A percentile compares a stretch with the other conserved stretches of the same genome.
Evolutionary conservation across 78 protist species (phyloP).

Genomic region (Dictyostelium capitatum): DNA sequence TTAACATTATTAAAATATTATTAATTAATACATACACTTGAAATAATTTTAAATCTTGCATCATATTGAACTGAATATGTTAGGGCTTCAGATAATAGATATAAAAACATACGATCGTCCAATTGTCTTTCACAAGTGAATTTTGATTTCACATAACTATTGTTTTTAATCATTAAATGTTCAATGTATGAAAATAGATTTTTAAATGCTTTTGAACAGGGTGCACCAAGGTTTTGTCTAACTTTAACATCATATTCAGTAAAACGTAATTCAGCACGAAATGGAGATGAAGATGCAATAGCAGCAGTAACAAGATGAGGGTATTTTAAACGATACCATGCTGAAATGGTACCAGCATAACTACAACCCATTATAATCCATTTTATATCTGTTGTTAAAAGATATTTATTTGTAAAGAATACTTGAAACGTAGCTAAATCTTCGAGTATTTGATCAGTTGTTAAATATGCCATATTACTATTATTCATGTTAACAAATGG

Average conservation of each 20-base stretch:
- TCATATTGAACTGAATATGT: constrained; percentile 66
- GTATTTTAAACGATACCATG: constrained; percentile 78
- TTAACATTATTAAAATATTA: background rate
- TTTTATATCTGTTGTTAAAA: constrained; percentile 8
- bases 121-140: constrained; percentile 34
- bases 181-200: constrained; percentile 26
- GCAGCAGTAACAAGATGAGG: constrained; percentile 65
- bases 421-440: constrained; percentile 64
- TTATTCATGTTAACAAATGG: constrained; percentile 48
- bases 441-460: constrained; percentile 73
- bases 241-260: constrained; percentile 50
- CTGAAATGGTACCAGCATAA: constrained; percentile 65
- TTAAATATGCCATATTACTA: constrained; percentile 31
- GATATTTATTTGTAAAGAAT: background rate
- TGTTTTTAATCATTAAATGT: background rate
- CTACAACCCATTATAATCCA: constrained; percentile 77
- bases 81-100: constrained; percentile 51
- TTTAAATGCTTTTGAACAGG: constrained; percentile 21
- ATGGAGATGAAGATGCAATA: constrained; percentile 59
- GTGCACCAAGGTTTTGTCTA: constrained; percentile 24
- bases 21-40: background rate
- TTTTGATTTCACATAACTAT: background rate
- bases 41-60: constrained; percentile 28
- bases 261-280: constrained; percentile 35
- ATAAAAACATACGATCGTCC: constrained; percentile 64